Base-by-base conservation (phyloP, 2,329 filamentous ascomycete genomes). In the Aspergillus pseudoviridinutans region DNA sequence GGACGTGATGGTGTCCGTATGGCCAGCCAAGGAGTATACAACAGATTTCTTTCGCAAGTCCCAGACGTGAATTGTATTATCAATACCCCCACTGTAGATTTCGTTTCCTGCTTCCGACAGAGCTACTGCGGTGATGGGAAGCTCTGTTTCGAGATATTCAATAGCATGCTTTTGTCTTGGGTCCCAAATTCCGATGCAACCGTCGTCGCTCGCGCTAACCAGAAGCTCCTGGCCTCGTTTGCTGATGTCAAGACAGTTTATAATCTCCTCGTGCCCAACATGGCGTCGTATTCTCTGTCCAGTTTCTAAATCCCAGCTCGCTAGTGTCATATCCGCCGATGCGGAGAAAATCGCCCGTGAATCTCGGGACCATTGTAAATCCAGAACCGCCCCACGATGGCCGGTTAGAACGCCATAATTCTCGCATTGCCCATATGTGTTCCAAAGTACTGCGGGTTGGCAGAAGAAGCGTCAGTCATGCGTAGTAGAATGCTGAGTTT, bases 41-140 rank as follows among this genome's bases (percentile, higher is more conserved):
- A 95, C 84, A 6, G 88, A 84, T 75, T 95, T 92, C 79, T 96
- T 97, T 64, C 94, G 87, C 69, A 97, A 78, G 75, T 99, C 94
- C 93, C 94, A 99, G 22, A 96, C 92, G 67, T 92, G 91, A 72
- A 99, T 96, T 66, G 95, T 92, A 71, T 97, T 97, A 77, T 97
- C 94, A 65, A 99, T 97, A 24, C 92, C 90, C 50, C 93, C 93
- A 6, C 90, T 89, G 74, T 94, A 99, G 27, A 99, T 85, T 77
- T 97, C 94, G 72, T 96, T 96, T 20, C 94, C 94, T 1, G 93
- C 92, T 72, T 96, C 92, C 0, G 92, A 88, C n/a, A 97, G 80
- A 17, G 92, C 91, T 5, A 97, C 86, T 0, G 93, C 90, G 1
- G 94, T 97, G 56, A 99, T 86, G 1, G 94, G 94, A 59, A 95